Evolutionary conservation across 257 asterid species (phyloP).

Genomic region (Primulina huaijiensis): DNA sequence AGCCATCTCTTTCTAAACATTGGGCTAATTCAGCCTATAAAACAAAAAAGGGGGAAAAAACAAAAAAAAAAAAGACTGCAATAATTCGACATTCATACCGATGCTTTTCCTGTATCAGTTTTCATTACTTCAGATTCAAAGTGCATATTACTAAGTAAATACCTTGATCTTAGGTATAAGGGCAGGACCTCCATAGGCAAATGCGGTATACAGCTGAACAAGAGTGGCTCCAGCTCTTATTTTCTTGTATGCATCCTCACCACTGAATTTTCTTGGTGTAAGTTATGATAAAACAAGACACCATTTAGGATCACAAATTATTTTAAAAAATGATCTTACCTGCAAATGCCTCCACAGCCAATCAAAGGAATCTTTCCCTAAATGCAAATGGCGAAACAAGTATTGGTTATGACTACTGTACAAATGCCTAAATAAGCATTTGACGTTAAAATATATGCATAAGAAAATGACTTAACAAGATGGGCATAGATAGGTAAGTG

Average conservation of each 20-base stretch:
- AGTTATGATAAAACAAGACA: conserved; percentile 17
- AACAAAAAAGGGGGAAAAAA: conserved; percentile 6
- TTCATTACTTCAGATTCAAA: neutral
- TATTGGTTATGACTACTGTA: neutral
- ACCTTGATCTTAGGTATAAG: conserved; percentile 93
- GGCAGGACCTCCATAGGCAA: conserved; percentile 97
- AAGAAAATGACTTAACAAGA: neutral
- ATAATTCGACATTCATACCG: neutral
- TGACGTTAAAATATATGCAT: neutral
- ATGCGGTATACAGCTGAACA: conserved; percentile 90
- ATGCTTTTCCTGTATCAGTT: neutral
- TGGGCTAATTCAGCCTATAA: conserved; percentile 73
- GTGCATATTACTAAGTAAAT: neutral
- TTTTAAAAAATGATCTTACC: conserved; percentile 39
- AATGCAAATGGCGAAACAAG: neutral
- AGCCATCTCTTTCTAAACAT: conserved; percentile 85
- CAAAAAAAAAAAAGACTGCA: neutral
- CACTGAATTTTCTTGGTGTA: conserved; percentile 39
- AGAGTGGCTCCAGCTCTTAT: conserved; percentile 95
- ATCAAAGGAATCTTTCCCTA: conserved; percentile 85
- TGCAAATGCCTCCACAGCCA: conserved; percentile 95
- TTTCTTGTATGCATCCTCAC: conserved; percentile 94
- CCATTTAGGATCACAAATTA: conserved; percentile 6
- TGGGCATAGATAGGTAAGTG: neutral
- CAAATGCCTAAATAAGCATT: neutral